Evolutionary conservation across 73 alveolate species (phyloP).

Genomic region (Stentor roeselii): DNA sequence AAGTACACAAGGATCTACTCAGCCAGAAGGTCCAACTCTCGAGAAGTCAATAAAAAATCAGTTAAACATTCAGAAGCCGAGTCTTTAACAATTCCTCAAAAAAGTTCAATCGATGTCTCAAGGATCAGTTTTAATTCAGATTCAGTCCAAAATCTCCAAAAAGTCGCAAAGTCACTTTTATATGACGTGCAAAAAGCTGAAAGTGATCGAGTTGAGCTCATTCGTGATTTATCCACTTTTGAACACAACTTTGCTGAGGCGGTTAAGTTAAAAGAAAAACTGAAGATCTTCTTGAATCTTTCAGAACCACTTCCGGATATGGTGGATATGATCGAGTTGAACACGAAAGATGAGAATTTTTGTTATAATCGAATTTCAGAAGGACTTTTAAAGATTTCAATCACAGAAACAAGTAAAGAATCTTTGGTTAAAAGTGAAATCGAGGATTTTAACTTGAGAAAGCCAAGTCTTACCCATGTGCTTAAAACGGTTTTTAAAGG

Average conservation of each 20-base stretch:
- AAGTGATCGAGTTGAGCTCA: not conserved
- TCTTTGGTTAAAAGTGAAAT: not conserved
- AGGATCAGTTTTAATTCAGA: not conserved
- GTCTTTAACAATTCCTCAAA: not conserved
- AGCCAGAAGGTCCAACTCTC: not conserved
- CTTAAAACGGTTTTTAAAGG: conserved; percentile 4
- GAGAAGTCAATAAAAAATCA: not conserved
- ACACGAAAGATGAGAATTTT: not conserved
- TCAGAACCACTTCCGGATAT: not conserved
- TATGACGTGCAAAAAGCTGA: conserved; percentile 17
- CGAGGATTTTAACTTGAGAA: not conserved
- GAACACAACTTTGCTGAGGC: not conserved
- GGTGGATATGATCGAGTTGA: not conserved
- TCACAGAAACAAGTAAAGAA: not conserved
- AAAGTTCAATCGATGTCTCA: not conserved
- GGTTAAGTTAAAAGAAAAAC: not conserved
- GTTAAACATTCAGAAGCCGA: not conserved
- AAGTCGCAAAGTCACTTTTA: not conserved
- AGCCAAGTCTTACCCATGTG: not conserved
- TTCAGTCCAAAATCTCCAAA: not conserved
- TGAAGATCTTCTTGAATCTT: not conserved
- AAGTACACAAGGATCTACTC: not conserved
- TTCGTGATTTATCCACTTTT: not conserved
- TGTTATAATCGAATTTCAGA: not conserved
- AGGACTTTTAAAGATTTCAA: not conserved